These are phyloP conservation scores for Pleomassaria siparia DNA, from an alignment of 2,329 filamentous ascomycete species.

Conservation along the genomic window DNA sequence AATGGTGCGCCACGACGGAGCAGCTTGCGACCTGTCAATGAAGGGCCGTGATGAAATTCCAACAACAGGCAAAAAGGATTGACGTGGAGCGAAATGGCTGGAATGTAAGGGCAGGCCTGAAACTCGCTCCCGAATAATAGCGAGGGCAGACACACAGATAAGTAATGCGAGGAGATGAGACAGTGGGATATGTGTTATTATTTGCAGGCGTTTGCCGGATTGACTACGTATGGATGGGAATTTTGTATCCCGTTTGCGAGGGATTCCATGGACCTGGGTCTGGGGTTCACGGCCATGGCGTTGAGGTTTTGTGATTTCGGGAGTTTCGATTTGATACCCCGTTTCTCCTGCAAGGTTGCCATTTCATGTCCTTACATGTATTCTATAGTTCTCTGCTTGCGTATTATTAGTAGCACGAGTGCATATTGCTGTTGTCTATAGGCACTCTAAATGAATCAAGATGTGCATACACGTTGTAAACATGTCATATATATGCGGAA, in stretches of 20 bases:
- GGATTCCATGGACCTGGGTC: conserved; percentile 1
- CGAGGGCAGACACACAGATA: conserved; percentile 2
- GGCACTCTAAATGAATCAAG: conserved; percentile 5
- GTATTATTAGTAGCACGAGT: conserved; percentile 12
- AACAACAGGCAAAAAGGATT: too few relatives aligned
- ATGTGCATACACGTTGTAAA: background rate
- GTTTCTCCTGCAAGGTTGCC: conserved; percentile 9
- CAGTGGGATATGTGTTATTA: background rate
- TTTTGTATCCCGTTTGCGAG: background rate
- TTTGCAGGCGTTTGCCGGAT: conserved; percentile 2
- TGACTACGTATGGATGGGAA: background rate
- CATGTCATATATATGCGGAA: too few relatives aligned
- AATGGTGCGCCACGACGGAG: conserved; percentile 62
- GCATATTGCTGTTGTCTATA: background rate
- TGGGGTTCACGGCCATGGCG: background rate
- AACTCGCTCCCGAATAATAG: conserved; percentile 9
- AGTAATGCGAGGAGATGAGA: conserved; percentile 12
- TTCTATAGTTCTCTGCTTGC: conserved; percentile 11
- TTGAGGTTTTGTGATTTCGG: conserved; percentile 6
- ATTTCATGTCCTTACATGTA: background rate
- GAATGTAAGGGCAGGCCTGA: conserved; percentile 14
- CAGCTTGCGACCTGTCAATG: conserved; percentile 25
- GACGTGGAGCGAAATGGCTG: conserved; percentile 4
- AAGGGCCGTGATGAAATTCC: conserved; percentile 9
- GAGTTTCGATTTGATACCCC: conserved; percentile 37